phyloP scores from a whole-genome alignment of 805 yeast genomes.

The Wickerhamiella dianesei region DNA sequence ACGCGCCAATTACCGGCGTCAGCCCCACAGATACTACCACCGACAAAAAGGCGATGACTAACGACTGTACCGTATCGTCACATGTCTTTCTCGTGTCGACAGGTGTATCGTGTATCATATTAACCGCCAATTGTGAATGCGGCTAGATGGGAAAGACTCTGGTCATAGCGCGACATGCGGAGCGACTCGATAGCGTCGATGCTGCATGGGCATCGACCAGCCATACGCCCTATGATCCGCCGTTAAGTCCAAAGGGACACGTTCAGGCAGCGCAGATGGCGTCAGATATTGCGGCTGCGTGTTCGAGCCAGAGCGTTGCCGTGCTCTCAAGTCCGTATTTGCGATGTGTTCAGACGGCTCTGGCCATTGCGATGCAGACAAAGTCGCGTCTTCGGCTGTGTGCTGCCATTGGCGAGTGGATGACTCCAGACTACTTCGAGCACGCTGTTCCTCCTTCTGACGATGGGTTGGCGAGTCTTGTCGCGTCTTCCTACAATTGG shows the following conservation, averaged over 20 bases:
- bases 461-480: conserved; percentile 21
- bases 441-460: conserved; percentile 24
- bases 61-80: not conserved
- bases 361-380: conserved; percentile 16
- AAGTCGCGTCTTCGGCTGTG: conserved; percentile 18
- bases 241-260: conserved; percentile 19
- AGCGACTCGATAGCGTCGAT: conserved; percentile 24
- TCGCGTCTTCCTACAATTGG: conserved; percentile 18
- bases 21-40: too few species aligned
- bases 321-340: conserved; percentile 26
- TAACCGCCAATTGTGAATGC: not conserved
- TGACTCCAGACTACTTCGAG: conserved; percentile 27
- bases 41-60: too few species aligned
- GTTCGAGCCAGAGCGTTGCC: conserved; percentile 6
- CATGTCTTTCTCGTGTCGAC: not conserved
- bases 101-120: not conserved
- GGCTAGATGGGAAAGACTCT: conserved; percentile 6
- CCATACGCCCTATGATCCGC: conserved; percentile 29
- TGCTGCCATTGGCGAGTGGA: conserved; percentile 29
- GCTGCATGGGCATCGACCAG: conserved; percentile 22
- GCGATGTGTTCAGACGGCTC: conserved; percentile 28
- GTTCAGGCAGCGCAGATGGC: conserved; percentile 3
- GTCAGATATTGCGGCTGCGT: conserved; percentile 6
- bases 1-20: too few species aligned
- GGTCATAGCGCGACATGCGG: conserved; percentile 26